A percentile compares a stretch with the other conserved stretches of the same genome.
phyloP scores from a whole-genome alignment of 2,329 filamentous ascomycete genomes.

The Emmonsiellopsis sp. region DNA sequence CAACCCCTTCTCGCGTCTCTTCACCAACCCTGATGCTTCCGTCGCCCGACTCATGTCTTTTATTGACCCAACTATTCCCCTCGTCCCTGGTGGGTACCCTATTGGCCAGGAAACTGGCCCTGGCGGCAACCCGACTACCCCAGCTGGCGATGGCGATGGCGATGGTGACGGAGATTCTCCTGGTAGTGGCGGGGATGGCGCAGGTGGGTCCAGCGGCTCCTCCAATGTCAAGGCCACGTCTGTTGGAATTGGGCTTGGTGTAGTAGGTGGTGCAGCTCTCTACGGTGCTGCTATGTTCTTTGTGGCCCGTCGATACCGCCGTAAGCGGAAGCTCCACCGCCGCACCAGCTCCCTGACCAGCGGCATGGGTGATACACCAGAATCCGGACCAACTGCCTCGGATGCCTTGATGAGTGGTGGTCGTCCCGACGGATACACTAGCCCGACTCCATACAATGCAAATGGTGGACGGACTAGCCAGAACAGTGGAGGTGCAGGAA shows the following conservation, averaged over 20 bases:
- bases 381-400: conserved; percentile 27
- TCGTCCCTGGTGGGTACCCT: conserved; percentile 40
- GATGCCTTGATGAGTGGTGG: conserved; percentile 61
- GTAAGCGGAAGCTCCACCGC: conserved; percentile 67
- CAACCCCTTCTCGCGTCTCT: conserved; percentile 62
- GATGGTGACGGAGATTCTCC: too few relatives aligned
- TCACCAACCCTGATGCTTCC: conserved; percentile 58
- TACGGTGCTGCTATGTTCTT: conserved; percentile 94
- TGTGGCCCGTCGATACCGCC: conserved; percentile 81
- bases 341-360: conserved; percentile 64
- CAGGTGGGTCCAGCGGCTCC: conserved; percentile 26
- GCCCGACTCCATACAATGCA: conserved; percentile 32
- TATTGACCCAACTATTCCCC: conserved; percentile 75
- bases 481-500: conserved; percentile 58
- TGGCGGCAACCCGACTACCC: conserved; percentile 9
- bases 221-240: conserved; percentile 36
- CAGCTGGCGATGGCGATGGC: conserved; percentile 2
- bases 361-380: conserved; percentile 39
- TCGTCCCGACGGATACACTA: conserved; percentile 38
- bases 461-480: conserved; percentile 40
- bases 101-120: conserved; percentile 8
- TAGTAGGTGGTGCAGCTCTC: conserved; percentile 68
- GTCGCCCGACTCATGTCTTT: conserved; percentile 64
- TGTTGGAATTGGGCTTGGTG: conserved; percentile 63
- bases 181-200: conserved; percentile 9